Evolutionary conservation across 2,329 filamentous ascomycete species (phyloP), one percentile per base, ranked within the genome.

Genomic region (Tolypocladium endophyticum): DNA sequence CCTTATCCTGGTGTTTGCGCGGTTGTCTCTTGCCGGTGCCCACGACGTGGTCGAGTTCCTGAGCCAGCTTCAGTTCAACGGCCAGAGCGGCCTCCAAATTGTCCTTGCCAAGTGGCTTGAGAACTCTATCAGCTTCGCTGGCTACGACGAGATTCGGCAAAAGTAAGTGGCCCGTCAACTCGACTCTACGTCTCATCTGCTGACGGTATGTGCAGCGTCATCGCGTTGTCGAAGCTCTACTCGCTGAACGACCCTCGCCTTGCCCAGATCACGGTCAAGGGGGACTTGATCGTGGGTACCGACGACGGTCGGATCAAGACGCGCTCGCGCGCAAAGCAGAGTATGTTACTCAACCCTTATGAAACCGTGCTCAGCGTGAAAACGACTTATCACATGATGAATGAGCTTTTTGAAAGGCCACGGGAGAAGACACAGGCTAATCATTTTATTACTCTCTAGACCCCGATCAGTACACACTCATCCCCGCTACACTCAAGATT

Each of bases 101-200:
- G 94, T 99, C 4, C 77, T 97, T 65, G 83, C 87, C 74, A 97
- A 97, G 75, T 99, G 94, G 94, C 80, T 99, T 1, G 94, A 97
- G 76, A 96, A 97, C 74, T 96, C 92, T 4, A 84, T 96, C 73
- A 96, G 89, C 73, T 99, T 99, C 75, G 92, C 92, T n/a, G 94
- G 94, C 16, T 99, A 97, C 67, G 92, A 97, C 68, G 93, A 97
- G 73, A 97, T 97, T 67, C 85, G 92, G 66, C 91, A 97, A 73
- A 99, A 97, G 89, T 92, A 78, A 73, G 86, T 78, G 3, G 28
- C 14, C 23, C 35, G 14, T 23, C 54, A 28, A n/a, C 18, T 35
- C n/a, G 14, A 16, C 14, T 11, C 11, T 20, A 20, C 1, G 6
- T 0, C 30, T 5, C 23, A 12, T 35, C 25, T 33, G 33, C 74